Evolutionary conservation across 495 filamentous ascomycete species (phyloP).

Genomic region (Neurospora sp.): DNA sequence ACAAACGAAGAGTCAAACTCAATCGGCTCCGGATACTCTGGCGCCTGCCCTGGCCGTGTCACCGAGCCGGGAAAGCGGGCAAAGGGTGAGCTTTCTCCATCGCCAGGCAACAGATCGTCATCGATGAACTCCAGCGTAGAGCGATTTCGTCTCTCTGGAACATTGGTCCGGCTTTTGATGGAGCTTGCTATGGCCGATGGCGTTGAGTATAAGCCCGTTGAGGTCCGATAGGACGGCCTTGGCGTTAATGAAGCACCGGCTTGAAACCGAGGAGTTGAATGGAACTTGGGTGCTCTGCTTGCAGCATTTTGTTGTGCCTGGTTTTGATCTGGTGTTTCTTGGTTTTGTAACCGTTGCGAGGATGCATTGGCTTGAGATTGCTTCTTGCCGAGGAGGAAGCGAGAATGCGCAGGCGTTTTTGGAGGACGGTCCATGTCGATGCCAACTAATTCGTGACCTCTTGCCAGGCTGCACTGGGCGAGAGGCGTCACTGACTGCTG

Average conservation of each 20-base stretch:
- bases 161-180: slow-evolving; percentile 7
- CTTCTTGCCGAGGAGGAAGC: background rate
- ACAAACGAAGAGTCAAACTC: slow-evolving; percentile 22
- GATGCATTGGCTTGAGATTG: background rate
- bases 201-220: slow-evolving; percentile 1
- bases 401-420: background rate
- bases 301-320: background rate
- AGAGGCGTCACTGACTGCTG: background rate
- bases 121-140: slow-evolving; percentile 22
- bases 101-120: slow-evolving; percentile 11
- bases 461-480: background rate
- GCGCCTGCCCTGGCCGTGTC: background rate
- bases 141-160: slow-evolving; percentile 3
- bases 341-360: background rate
- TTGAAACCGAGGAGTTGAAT: slow-evolving; percentile 31
- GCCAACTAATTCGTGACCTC: background rate
- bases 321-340: background rate
- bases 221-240: slow-evolving; percentile 12
- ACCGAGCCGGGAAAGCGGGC: background rate
- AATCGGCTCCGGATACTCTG: slow-evolving; percentile 22
- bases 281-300: slow-evolving; percentile 16
- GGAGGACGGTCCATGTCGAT: background rate
- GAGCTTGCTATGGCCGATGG: slow-evolving; percentile 9
- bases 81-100: slow-evolving; percentile 7
- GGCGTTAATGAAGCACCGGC: slow-evolving; percentile 11